A percentile compares a stretch with the other conserved stretches of the same genome.
Evolutionary conservation across 1,139 yeast genomes (phyloP).

Genomic region (Hyphopichia pseudoburtonii): DNA sequence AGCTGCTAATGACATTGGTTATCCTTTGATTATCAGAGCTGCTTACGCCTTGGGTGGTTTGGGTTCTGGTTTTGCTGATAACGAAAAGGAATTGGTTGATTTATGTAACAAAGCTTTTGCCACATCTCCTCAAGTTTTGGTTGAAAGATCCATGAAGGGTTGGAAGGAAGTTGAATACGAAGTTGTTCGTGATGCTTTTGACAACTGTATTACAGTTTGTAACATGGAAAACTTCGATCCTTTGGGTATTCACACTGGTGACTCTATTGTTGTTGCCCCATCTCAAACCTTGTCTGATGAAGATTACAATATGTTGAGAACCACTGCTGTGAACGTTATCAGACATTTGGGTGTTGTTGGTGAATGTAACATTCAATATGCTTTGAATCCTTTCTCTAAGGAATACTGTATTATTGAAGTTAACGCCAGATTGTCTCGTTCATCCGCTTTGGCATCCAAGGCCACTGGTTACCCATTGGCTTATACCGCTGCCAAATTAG

Average conservation of each 20-base stretch:
- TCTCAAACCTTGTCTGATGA: conserved; percentile 96
- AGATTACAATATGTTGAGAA: conserved; percentile 96
- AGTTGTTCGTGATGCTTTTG: conserved; percentile 95
- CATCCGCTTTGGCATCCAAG: conserved; percentile 96
- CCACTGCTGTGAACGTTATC: conserved; percentile 95
- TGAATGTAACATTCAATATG: conserved; percentile 98
- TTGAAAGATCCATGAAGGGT: conserved; percentile 95
- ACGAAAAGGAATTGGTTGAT: conserved; percentile 77
- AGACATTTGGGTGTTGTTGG: conserved; percentile 99
- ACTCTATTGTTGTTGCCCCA: conserved; percentile 98
- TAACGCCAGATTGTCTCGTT: conserved; percentile 94
- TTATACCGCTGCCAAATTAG: conserved; percentile 97
- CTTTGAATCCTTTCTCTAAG: conserved; percentile 90
- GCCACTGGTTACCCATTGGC: conserved; percentile 99
- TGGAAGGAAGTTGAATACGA: conserved; percentile 99
- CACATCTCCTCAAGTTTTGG: conserved; percentile 90
- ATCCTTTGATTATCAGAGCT: conserved; percentile 96
- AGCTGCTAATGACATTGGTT: conserved; percentile 86
- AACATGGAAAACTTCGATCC: conserved; percentile 99
- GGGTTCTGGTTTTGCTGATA: conserved; percentile 95
- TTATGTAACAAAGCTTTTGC: conserved; percentile 87
- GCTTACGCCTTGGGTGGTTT: conserved; percentile 98
- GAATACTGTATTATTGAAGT: conserved; percentile 97
- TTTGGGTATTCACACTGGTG: conserved; percentile 97
- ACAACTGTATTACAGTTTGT: conserved; percentile 97